phyloP scores from a whole-genome alignment of 495 filamentous ascomycete genomes.

The Glarea lozoyensis region DNA sequence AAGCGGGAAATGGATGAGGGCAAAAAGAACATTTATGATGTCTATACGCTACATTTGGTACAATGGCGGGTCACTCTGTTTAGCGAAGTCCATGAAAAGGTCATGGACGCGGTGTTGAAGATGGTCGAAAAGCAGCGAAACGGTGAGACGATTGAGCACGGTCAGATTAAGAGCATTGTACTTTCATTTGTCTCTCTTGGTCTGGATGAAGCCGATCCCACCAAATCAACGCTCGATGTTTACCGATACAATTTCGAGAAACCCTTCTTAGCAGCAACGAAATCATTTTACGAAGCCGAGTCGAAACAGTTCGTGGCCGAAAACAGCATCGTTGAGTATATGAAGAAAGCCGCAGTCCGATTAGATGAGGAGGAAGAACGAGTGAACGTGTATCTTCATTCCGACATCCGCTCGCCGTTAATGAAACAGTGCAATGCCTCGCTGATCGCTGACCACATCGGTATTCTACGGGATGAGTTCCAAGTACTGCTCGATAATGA shows the following conservation, averaged over 20 bases:
- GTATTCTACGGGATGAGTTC: conserved; percentile 85
- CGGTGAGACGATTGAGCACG: conserved; percentile 95
- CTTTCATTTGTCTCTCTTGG: conserved; percentile 95
- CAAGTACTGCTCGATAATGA: conserved; percentile 93
- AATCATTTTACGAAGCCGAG: conserved; percentile 79
- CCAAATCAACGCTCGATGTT: conserved; percentile 90
- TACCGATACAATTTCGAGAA: conserved; percentile 86
- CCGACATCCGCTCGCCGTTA: conserved; percentile 73
- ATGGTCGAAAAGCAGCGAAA: conserved; percentile 96
- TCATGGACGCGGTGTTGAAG: conserved; percentile 91
- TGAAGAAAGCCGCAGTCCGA: conserved; percentile 97
- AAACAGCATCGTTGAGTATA: conserved; percentile 97
- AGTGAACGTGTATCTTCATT: conserved; percentile 83
- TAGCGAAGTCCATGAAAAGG: conserved; percentile 65
- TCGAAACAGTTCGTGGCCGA: conserved; percentile 91
- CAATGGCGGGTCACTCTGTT: conserved; percentile 94
- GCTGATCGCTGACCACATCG: conserved; percentile 80
- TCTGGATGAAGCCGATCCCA: conserved; percentile 84
- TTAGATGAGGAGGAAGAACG: conserved; percentile 90
- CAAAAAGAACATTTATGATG: conserved; percentile 96
- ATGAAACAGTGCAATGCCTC: conserved; percentile 83
- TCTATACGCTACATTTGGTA: conserved; percentile 93
- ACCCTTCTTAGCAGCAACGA: conserved; percentile 83
- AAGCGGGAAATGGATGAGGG: conserved; percentile 98
- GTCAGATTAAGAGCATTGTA: conserved; percentile 93